Evolutionary conservation across 306 rosid species (phyloP).

Genomic region (Oemleria cerasiformis): DNA sequence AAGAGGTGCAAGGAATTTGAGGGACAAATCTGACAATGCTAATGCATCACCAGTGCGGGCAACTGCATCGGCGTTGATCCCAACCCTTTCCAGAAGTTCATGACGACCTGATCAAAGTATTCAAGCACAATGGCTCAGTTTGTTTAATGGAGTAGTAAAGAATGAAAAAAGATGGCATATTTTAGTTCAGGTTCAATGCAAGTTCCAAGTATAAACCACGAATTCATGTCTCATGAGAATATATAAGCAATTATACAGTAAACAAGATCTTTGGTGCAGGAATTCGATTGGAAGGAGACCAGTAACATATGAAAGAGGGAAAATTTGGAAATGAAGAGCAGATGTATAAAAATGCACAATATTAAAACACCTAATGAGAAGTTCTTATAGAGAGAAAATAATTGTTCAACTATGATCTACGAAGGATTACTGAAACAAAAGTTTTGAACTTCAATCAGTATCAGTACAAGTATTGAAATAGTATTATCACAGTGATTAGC

Average conservation of each 20-base stretch:
- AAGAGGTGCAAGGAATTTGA: slow-evolving; percentile 81
- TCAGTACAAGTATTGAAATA: neutral
- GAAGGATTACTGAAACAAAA: neutral
- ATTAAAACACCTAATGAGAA: too few species aligned
- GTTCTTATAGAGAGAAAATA: neutral
- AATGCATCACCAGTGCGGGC: slow-evolving; percentile 68
- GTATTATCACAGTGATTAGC: neutral
- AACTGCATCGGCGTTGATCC: slow-evolving; percentile 57
- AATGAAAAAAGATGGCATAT: neutral
- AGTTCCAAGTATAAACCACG: neutral
- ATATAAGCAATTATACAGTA: neutral
- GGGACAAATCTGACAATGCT: slow-evolving; percentile 67
- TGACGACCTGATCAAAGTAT: slow-evolving; percentile 62
- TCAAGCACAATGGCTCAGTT: slow-evolving; percentile 24
- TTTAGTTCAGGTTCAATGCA: neutral
- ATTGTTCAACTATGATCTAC: neutral
- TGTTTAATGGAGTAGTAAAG: neutral
- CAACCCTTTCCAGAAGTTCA: slow-evolving; percentile 60
- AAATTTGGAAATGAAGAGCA: neutral
- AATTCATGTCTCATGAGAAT: neutral
- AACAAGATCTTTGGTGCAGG: neutral
- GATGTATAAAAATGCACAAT: neutral
- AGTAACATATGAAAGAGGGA: neutral
- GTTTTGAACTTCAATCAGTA: neutral
- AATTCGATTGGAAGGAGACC: neutral